These are phyloP conservation scores for Diaporthe humulicola DNA, from an alignment of 2,329 filamentous ascomycete genomes.

Conservation along the genomic window DNA sequence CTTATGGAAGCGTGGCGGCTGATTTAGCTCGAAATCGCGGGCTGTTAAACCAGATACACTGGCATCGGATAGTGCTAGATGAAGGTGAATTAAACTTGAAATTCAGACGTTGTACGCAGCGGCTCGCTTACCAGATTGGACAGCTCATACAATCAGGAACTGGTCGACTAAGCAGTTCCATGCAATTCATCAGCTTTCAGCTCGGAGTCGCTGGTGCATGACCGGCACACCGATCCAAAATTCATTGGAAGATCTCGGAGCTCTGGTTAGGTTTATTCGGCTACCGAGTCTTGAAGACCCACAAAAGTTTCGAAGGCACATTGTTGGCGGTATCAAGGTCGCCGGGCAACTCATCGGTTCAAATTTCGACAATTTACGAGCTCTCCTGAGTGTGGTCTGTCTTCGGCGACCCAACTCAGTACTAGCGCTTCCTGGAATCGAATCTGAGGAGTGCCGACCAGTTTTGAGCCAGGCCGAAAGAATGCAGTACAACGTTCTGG, in stretches of 20 bases:
- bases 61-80: slow-evolving; percentile 36
- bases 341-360: neutral
- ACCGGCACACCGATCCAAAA: slow-evolving; percentile 45
- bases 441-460: neutral
- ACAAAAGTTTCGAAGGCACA: slow-evolving; percentile 36
- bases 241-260: slow-evolving; percentile 41
- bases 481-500: neutral
- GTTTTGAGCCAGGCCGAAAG: neutral
- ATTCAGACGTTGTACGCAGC: neutral
- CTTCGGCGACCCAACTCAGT: neutral
- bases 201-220: slow-evolving; percentile 43
- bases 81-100: slow-evolving; percentile 44
- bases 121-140: neutral
- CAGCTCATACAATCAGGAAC: slow-evolving; percentile 35
- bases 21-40: neutral
- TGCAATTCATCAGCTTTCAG: slow-evolving; percentile 40
- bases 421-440: neutral
- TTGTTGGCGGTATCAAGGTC: neutral
- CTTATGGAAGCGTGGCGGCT: slow-evolving; percentile 2
- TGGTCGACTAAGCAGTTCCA: slow-evolving; percentile 44
- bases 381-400: slow-evolving; percentile 1
- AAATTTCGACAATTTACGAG: neutral
- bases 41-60: slow-evolving; percentile 3
- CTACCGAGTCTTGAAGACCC: slow-evolving; percentile 41
- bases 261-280: slow-evolving; percentile 41